Base-by-base conservation (phyloP, 192 early-diverging fungal species). In the Mortierella hygrophila region DNA sequence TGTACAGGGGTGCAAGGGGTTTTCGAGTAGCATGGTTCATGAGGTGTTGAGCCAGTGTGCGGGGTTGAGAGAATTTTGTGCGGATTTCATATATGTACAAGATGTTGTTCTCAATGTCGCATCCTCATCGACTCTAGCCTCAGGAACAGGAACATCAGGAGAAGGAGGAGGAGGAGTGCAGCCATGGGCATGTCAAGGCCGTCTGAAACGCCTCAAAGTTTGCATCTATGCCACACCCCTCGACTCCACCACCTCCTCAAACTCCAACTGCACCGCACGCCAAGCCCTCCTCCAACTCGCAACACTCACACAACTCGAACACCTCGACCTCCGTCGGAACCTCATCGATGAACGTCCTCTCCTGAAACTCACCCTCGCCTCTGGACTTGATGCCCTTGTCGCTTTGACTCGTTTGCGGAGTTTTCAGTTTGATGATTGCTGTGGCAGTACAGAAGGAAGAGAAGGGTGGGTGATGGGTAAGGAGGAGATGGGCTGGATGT, bases 151-250 rank as follows among this genome's bases (percentile, higher is more conserved):
- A 15, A 13, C 60, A 11, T 26, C 13, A 65, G 60, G 55, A 26
- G 5, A 1, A 26, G 10, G 29, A 65, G 60, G 29, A 13, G 29
- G 10, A 26, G 11, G 13, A 29, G 60, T 65, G n/a, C 60, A 65
- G 13, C 60, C 60, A 65, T 65, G 60, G 60, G 60, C 60, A 65
- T 65, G 60, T 29, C n/a, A 65, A 11, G 60, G 60, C 44, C 44
- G 44, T 11, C 29, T 65, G 60, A 65, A 32, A 15, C 9, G 29
- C 29, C 60, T 65, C 60, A 65, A 65, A 26, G 0, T 65, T 9
- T 65, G 60, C 11, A 65, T 65, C 29, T 65, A 65, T 26, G 26
- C 60, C 11, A 65, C 60, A 15, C 11, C 60, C 26, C 11, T 65
- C 29, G 60, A 65, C 13, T 26, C 60, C 13, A 15, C n/a, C 13